phyloP scores from a whole-genome alignment of 371 early-diverging fungal genomes.

The Mortierella sp. region DNA sequence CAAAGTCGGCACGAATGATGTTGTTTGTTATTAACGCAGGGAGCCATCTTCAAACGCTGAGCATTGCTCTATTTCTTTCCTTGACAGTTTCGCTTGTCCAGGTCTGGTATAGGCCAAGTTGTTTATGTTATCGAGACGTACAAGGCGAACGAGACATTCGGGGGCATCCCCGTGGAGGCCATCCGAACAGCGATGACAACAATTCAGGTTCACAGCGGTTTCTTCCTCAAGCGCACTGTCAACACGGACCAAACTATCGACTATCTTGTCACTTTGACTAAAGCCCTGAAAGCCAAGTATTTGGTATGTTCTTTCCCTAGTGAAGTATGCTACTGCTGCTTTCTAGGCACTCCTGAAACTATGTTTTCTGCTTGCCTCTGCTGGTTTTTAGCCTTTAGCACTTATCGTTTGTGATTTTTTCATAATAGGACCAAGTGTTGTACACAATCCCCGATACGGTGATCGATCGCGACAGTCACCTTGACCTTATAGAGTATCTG shows the following conservation, averaged over 20 bases:
- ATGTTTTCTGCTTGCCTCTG: constrained; percentile 1
- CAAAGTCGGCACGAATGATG: no score
- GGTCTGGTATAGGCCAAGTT: constrained; percentile 77
- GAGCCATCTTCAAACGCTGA: neutral
- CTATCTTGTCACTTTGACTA: constrained; percentile 76
- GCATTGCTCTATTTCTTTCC: neutral
- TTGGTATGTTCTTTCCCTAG: constrained; percentile 35
- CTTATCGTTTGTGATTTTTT: neutral
- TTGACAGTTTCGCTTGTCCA: constrained; percentile 75
- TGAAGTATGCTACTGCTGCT: neutral
- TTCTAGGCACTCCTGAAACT: neutral
- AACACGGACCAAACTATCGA: constrained; percentile 82
- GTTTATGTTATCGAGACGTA: constrained; percentile 91
- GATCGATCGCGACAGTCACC: constrained; percentile 66
- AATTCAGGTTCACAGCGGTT: constrained; percentile 77
- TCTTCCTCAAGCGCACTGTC: constrained; percentile 82
- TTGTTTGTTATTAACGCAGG: neutral
- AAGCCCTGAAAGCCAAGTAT: constrained; percentile 63
- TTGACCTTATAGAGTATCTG: constrained; percentile 64
- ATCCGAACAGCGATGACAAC: constrained; percentile 78
- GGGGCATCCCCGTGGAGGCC: constrained; percentile 67
- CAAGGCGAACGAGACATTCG: constrained; percentile 62
- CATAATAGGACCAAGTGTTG: constrained; percentile 47
- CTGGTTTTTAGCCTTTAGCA: neutral
- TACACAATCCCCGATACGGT: constrained; percentile 71